Evolutionary conservation across 2,329 filamentous ascomycete species (phyloP).

Genomic region (Bipolaris sorokiniana): DNA sequence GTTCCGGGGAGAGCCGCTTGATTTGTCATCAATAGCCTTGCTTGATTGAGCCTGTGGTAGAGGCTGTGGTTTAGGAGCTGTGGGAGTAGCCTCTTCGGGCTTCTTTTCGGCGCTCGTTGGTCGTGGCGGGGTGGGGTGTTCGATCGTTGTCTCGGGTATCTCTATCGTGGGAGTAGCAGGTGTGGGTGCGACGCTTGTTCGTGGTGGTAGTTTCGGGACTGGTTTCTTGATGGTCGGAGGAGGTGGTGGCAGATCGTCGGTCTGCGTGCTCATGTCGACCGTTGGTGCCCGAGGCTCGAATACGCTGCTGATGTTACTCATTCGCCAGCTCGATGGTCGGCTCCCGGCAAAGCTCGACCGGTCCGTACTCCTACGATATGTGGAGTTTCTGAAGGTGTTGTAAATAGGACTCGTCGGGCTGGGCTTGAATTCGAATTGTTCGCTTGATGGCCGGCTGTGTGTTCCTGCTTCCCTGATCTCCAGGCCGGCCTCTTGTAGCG

Average conservation of each 20-base stretch:
- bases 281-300: slow-evolving; percentile 67
- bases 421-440: slow-evolving; percentile 82
- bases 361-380: slow-evolving; percentile 72
- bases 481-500: slow-evolving; percentile 86
- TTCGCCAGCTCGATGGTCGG: slow-evolving; percentile 71
- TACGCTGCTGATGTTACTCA: slow-evolving; percentile 70
- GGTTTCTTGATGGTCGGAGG: slow-evolving; percentile 29
- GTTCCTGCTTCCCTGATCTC: slow-evolving; percentile 91
- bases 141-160: slow-evolving; percentile 43
- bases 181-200: slow-evolving; percentile 25
- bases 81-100: slow-evolving; percentile 15
- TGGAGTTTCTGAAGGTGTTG: slow-evolving; percentile 63
- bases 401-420: slow-evolving; percentile 75
- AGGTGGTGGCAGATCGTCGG: slow-evolving; percentile 26
- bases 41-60: slow-evolving; percentile 2
- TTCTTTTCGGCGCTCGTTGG: slow-evolving; percentile 12
- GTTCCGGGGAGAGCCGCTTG: slow-evolving; percentile 12
- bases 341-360: slow-evolving; percentile 63
- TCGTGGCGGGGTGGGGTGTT: slow-evolving; percentile 24
- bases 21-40: slow-evolving; percentile 1
- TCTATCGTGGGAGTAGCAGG: slow-evolving; percentile 39
- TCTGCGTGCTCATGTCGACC: slow-evolving; percentile 40
- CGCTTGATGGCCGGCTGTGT: slow-evolving; percentile 73
- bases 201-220: slow-evolving; percentile 35
- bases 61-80: background rate